Evolutionary conservation across 257 asterid species (phyloP).

Genomic region (Salvia splendens): DNA sequence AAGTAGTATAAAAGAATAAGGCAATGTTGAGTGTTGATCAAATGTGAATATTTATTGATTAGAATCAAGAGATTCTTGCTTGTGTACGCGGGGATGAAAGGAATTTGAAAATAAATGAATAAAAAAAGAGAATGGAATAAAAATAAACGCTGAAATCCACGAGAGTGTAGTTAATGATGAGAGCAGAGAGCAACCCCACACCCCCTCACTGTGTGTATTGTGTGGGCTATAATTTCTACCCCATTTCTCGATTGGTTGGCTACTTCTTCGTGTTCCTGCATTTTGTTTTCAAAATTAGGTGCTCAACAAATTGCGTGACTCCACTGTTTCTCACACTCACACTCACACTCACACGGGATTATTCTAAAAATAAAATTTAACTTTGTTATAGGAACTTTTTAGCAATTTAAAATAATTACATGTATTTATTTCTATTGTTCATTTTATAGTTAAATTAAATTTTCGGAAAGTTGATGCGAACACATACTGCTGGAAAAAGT

Average conservation of each 20-base stretch:
- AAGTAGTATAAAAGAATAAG: too few relatives aligned
- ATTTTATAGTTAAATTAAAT: too few relatives aligned
- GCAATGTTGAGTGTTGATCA: too few relatives aligned
- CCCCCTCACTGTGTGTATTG: constrained; percentile 34
- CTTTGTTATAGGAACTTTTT: too few relatives aligned
- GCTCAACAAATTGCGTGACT: constrained; percentile 63
- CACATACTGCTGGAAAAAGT: too few relatives aligned
- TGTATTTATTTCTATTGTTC: too few relatives aligned
- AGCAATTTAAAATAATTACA: too few relatives aligned
- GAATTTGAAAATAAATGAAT: constrained; percentile 48
- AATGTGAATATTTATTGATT: too few relatives aligned
- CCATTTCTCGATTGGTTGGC: constrained; percentile 5
- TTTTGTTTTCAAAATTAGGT: constrained; percentile 27
- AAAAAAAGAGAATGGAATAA: background rate
- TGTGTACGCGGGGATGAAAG: constrained; percentile 65
- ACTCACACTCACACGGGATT: too few relatives aligned
- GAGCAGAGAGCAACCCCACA: constrained; percentile 41
- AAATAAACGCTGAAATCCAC: constrained; percentile 81
- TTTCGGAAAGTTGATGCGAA: too few relatives aligned
- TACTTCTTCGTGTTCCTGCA: background rate
- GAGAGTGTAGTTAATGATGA: constrained; percentile 62
- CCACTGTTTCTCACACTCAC: constrained; percentile 39
- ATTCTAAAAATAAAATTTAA: too few relatives aligned
- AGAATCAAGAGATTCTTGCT: constrained; percentile 62
- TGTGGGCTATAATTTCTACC: constrained; percentile 12